Evolutionary conservation across 2,329 filamentous ascomycete species (phyloP), one percentile per base, ranked within the genome.

Genomic region (Verticillium zaregamsianum): DNA sequence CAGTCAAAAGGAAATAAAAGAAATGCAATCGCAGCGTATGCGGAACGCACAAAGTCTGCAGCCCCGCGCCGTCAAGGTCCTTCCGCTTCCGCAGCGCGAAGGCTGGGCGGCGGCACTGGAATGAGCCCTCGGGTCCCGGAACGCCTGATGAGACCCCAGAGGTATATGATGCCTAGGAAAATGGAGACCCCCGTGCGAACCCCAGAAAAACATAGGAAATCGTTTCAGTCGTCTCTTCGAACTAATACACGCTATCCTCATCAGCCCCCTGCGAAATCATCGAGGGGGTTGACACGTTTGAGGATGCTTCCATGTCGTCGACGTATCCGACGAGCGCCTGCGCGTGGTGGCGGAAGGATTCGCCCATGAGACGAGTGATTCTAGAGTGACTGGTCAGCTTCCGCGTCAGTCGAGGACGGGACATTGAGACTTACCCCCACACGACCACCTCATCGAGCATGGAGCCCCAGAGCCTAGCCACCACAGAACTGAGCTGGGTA

Each of bases 381-480:
- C 91, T 94, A 28, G 71, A 28, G 59, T 58, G 57, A 20, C 32
- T n/a, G 25, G 65, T 71, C 67, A 72, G 65, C 7, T 12, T 25
- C 4, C 32, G 9, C 8, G 20, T 17, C 37, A 58, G 20, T 39
- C 20, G 25, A 25, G 55, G 5, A 7, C n/a, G 8, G 33, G 9
- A 20, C 5, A 5, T 2, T 25, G 60, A 57, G 59, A 90, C 93
- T 87, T 89, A 97, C 93, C 95, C 95, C 95, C 95, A 98, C 64
- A 99, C 95, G 68, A 98, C 94, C 66, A 98, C 95, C 79, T 97
- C 95, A 73, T 98, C 95, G 67, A 98, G 88, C 90, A 98, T 97
- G 66, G 92, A 94, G 70, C 94, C 95, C 95, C 95, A 99, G 55
- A 98, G 87, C 70, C 92, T 88, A 65, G 94, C 93, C 54, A 99